phyloP scores from a whole-genome alignment of 2,329 filamentous ascomycete genomes.

The Davidsoniella virescens region DNA sequence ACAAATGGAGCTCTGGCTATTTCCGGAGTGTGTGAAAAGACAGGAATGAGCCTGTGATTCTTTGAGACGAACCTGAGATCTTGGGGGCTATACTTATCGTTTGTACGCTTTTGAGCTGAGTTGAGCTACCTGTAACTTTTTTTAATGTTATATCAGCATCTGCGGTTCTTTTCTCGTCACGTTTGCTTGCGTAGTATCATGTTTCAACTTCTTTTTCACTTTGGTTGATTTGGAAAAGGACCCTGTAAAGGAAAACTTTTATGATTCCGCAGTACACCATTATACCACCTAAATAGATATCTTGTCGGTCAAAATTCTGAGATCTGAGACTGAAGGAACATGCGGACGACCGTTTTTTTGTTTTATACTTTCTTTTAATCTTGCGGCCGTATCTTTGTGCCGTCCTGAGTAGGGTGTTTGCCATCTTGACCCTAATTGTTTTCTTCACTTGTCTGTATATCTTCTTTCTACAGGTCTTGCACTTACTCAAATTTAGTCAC shows the following conservation, averaged over 20 bases:
- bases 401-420: too few relatives aligned
- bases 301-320: neutral
- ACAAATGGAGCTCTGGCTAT: too few relatives aligned
- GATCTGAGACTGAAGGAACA: too few relatives aligned
- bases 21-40: too few relatives aligned
- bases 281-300: neutral
- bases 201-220: neutral
- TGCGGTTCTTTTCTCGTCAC: neutral
- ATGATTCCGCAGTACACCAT: too few relatives aligned
- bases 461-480: neutral
- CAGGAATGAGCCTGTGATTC: neutral
- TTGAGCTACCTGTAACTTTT: too few relatives aligned
- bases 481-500: too few relatives aligned
- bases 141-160: too few relatives aligned
- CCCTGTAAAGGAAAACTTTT: neutral
- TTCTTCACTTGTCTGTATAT: neutral
- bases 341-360: too few relatives aligned
- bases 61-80: neutral
- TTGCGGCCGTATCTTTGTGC: too few relatives aligned
- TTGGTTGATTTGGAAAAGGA: neutral
- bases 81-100: neutral
- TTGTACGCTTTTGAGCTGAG: neutral
- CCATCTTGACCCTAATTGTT: neutral
- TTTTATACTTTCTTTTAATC: too few relatives aligned
- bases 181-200: too few relatives aligned